These are phyloP conservation scores for Capsella rubella DNA, from an alignment of 441 rosid species.

Conservation along the genomic window DNA sequence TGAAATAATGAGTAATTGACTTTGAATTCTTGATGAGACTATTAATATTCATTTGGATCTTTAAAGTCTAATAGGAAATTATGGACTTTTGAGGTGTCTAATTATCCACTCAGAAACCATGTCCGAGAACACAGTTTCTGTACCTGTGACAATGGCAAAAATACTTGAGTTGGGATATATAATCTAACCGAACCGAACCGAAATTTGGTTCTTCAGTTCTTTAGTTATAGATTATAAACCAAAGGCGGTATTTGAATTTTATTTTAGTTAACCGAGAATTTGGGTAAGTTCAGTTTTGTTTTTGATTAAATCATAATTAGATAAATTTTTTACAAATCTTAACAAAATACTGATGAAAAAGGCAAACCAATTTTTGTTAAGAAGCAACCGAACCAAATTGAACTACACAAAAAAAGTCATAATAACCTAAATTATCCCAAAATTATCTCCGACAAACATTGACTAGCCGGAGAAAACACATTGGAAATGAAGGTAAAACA, in stretches of 20 bases:
- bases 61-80: not conserved
- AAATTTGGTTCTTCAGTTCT: no score
- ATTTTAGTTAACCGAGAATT: no score
- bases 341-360: not conserved
- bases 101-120: not conserved
- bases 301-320: no score
- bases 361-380: not conserved
- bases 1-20: slow-evolving; percentile 15
- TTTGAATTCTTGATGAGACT: not conserved
- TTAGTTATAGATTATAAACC: no score
- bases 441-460: not conserved
- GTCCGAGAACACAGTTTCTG: not conserved
- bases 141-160: not conserved
- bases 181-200: no score
- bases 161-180: no score
- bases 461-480: not conserved
- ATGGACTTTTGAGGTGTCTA: not conserved
- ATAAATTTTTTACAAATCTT: no score
- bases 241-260: no score
- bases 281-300: no score
- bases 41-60: not conserved
- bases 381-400: no score
- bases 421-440: no score
- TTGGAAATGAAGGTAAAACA: not conserved
- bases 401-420: no score